Evolutionary conservation across 2,329 filamentous ascomycete genomes (phyloP), one percentile per base, ranked within the genome.

Genomic region (Aspergillus floridensis): DNA sequence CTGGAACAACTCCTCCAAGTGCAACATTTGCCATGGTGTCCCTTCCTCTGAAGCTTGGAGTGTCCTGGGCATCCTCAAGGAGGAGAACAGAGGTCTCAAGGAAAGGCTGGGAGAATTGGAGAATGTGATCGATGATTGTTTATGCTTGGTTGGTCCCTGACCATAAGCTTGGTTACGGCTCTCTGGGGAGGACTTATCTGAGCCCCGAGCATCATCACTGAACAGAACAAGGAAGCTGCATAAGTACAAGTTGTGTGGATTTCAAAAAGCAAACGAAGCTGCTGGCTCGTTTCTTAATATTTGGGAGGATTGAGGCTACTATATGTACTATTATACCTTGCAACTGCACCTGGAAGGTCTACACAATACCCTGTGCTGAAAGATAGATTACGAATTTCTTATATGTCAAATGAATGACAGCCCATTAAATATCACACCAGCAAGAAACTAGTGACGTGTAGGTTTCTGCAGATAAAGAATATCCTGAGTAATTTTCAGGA

Each of bases 81-180:
- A 82, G 52, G 84, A 87, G 71, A 87, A 86, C 62, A 71, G 74
- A 26, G 77, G 76, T 7, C 70, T 87, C 51, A 82, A 83, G 66
- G 72, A 76, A 49, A 76, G 83, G 51, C 76, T 87, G 3, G 77
- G 78, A 11, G 79, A 82, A 54, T 73, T 87, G 38, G 83, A 86
- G 66, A 72, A 76, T 47, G 80, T 80, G 21, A 76, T 87, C 53
- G 84, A 87, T 57, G 80, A 83, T 47, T 84, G 82, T 53, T 76
- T 88, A 63, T 80, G 81, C 59, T 73, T 85, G 53, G 81, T 86
- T 58, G 76, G 74, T 5, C 68, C 72, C 51, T 73, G 61, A 67
- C 31, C 19, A 16, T 21, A 12, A 24, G 22, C 21, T 12, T 22
- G 29, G 38, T 32, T 16, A 19, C 10, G 38, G 8, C 16, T 16